phyloP scores from a whole-genome alignment of 208 protist genomes.

The Trypanosoma conorhini region DNA sequence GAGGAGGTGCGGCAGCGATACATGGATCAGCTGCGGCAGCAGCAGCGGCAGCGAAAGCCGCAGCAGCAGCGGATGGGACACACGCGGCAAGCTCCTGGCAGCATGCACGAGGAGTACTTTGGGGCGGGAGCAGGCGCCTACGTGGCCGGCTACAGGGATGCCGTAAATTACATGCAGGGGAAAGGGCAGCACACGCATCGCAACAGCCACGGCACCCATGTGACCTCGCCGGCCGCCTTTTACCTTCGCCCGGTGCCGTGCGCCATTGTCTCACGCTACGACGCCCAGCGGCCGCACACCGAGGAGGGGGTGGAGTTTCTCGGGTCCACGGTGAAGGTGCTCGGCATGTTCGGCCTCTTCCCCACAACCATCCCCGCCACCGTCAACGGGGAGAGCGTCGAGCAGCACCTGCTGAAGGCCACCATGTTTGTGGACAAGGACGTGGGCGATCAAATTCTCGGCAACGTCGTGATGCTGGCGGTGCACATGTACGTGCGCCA shows the following conservation, averaged over 20 bases:
- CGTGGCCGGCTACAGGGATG: slow-evolving; percentile 51
- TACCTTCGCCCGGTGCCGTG: slow-evolving; percentile 74
- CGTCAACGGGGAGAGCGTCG: slow-evolving; percentile 31
- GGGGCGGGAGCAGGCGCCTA: slow-evolving; percentile 28
- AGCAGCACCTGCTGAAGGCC: slow-evolving; percentile 74
- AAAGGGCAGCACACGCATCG: slow-evolving; percentile 44
- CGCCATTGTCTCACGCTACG: slow-evolving; percentile 65
- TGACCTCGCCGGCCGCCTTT: slow-evolving; percentile 59
- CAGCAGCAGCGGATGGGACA: slow-evolving; percentile 3
- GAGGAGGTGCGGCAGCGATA: slow-evolving; percentile 61
- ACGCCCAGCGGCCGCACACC: slow-evolving; percentile 39
- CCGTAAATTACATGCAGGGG: slow-evolving; percentile 49
- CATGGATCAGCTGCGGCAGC: slow-evolving; percentile 38
- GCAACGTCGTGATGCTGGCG: slow-evolving; percentile 77
- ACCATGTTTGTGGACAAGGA: slow-evolving; percentile 87
- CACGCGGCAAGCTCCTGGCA: slow-evolving; percentile 2
- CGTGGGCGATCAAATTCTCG: slow-evolving; percentile 80
- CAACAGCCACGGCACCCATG: slow-evolving; percentile 34
- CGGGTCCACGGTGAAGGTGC: slow-evolving; percentile 58
- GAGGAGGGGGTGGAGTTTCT: slow-evolving; percentile 54
- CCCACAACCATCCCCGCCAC: slow-evolving; percentile 40
- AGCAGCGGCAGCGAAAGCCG: slow-evolving; percentile 25
- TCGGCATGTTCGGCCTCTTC: slow-evolving; percentile 84
- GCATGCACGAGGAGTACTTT: slow-evolving; percentile 2
- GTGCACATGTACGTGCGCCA: slow-evolving; percentile 80